A percentile compares a stretch with the other conserved stretches of the same genome.
Conservation (phyloP, 306 rosid genomes). For the Sicyos edulis region DNA sequence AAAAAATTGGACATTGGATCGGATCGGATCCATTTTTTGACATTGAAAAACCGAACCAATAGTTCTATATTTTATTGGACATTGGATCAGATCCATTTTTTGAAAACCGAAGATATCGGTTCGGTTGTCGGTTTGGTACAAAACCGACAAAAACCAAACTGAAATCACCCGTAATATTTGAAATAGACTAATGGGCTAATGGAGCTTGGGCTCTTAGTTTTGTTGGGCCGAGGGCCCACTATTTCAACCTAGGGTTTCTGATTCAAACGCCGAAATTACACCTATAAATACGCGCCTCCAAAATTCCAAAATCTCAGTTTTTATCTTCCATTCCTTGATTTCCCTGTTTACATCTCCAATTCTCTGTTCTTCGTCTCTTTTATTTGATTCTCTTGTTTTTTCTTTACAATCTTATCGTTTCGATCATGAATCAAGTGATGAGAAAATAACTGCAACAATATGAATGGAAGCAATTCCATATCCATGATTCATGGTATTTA, state of each 20-base stretch:
- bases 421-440: constrained; percentile 44
- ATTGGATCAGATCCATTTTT: no score
- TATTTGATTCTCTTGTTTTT: neutral
- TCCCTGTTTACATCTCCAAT: neutral
- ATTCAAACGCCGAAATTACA: neutral
- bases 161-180: no score
- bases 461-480: constrained; percentile 29
- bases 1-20: no score
- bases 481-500: constrained; percentile 68
- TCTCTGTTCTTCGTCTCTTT: neutral
- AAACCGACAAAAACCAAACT: no score
- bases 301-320: fast-evolving
- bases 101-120: no score
- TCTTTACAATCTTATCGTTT: neutral
- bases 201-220: neutral
- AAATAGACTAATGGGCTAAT: neutral
- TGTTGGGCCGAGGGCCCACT: neutral
- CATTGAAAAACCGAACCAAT: no score
- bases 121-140: no score
- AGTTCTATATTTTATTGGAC: no score
- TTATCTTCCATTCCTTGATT: neutral
- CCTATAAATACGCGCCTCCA: constrained; percentile 11
- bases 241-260: constrained; percentile 3
- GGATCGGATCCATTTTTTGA: no score
- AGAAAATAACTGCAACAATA: constrained; percentile 79